Conservation (phyloP, 306 rosid species). For the Herpetospermum pedunculosum region DNA sequence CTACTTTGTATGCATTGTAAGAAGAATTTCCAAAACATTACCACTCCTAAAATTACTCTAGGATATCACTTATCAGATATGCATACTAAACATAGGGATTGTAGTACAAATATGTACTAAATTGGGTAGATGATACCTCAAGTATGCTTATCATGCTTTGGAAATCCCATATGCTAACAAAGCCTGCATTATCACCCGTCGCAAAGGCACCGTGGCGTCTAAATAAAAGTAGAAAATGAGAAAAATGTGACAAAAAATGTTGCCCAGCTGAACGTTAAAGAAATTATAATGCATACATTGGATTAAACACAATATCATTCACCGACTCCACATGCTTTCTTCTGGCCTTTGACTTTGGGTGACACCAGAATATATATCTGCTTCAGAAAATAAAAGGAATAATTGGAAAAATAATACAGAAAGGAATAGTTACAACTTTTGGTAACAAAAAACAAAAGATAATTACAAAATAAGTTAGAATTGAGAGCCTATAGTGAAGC, state of each 20-base stretch:
- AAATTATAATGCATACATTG: slow-evolving; percentile 41
- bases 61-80: no score
- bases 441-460: no score
- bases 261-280: slow-evolving; percentile 1
- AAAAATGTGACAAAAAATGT: slow-evolving; percentile 4
- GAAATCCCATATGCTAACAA: slow-evolving; percentile 63
- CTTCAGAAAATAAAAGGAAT: slow-evolving; percentile 4
- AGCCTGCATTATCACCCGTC: slow-evolving; percentile 71
- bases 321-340: slow-evolving; percentile 50
- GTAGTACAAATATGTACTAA: not conserved
- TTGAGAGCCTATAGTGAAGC: no score
- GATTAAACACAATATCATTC: slow-evolving; percentile 75
- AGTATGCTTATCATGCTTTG: slow-evolving; percentile 41
- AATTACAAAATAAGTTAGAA: no score
- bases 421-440: no score
- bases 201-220: slow-evolving; percentile 49
- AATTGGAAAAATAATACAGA: not conserved
- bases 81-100: not conserved
- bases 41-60: not conserved
- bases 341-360: slow-evolving; percentile 61
- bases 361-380: slow-evolving; percentile 77
- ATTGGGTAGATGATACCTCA: slow-evolving; percentile 35
- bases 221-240: slow-evolving; percentile 17
- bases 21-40: not conserved
- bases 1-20: not conserved